Base-by-base conservation (phyloP, 2,329 filamentous ascomycete species). In the Claviceps pazoutovae region DNA sequence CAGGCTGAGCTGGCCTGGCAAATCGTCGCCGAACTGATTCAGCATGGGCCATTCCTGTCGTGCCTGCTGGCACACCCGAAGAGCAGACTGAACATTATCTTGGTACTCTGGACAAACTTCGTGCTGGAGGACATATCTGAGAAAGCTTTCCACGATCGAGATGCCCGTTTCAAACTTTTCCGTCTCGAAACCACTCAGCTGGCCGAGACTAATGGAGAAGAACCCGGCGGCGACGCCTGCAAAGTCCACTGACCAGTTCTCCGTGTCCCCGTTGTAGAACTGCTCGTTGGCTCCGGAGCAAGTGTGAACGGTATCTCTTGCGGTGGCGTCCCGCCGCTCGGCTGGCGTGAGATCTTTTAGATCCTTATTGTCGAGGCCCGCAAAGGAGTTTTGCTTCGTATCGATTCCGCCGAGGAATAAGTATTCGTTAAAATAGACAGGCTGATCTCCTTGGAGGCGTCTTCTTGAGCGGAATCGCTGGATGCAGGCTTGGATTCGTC, bases 121-220 rank as follows among this genome's bases (percentile, higher is more conserved):
- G 61, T 97, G 90, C 54, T 85, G 79, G 9, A 90, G 73, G 0
- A 97, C 73, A 58, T 96, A 98, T 57, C 88, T 86, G 56, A 95
- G 79, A 62, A 97, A 97, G 62, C 93, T 95, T 54, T 80, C 79
- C 42, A 96, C 74, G 0, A 94, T 79, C 37, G 77, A 74, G 19
- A 83, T 79, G 3, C 80, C 81, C 3, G 52, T 50, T n/a, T 75
- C 68, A 55, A 89, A 74, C 13, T 74, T 67, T 0, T 68, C 63
- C 16, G 68, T 72, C 13, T 81, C 75, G 48, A 79, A 78, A 17
- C 78, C 73, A 39, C 79, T 78, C 39, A 78, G 69, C 26, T 69
- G 69, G 0, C 78, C 74, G 5, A 86, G 74, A 2, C 56, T 50
- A 8, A 71, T 79, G 65, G 69, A 90, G 78, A 96, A 69, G 64